Evolutionary conservation across 1,139 yeast species (phyloP), one percentile per base, ranked within the genome.

Genomic region (Hyphopichia pseudoburtonii): DNA sequence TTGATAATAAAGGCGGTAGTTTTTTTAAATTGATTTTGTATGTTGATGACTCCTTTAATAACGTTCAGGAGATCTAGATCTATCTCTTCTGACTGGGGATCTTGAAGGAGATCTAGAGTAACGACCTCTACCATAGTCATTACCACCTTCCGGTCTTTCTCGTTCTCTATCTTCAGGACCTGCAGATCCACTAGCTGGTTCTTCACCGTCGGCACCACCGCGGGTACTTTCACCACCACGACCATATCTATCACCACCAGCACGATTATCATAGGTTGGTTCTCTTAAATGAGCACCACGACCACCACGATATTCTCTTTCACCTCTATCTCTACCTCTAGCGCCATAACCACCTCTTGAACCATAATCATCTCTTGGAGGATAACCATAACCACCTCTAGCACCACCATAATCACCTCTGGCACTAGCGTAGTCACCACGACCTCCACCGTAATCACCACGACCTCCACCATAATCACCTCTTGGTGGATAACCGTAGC

Each of bases 41-140:
- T n/a, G n/a, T n/a, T n/a, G n/a, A n/a, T n/a, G n/a, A n/a, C n/a
- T n/a, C n/a, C n/a, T n/a, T 35, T 44, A 52, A 30, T 52, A 51
- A 34, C 67, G 61, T 41, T 60, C 68, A 10, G 73, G 73, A n/a
- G 73, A 66, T 47, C 72, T 62, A 28, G 73, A 66, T 51, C 73
- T 56, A 32, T 60, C 62, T 49, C 65, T 59, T 47, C 64, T 59
- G 39, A 57, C 57, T 12, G 72, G 72, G 11, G 72, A 65, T 50
- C 74, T 64, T 3, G 71, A 64, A 10, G 72, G 70, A 2, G 70
- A 64, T 46, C 71, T 59, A 26, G 72, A 63, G 43, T 56, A 65
- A 42, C 60, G 56, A 9, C 60, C 63, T 42, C 66, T 49, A 15
- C 50, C 55, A 38, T 45, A 41, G 22, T 40, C 39, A 25, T 38